phyloP scores from a whole-genome alignment of 345 rosid genomes.

The Syzygium aqueum region DNA sequence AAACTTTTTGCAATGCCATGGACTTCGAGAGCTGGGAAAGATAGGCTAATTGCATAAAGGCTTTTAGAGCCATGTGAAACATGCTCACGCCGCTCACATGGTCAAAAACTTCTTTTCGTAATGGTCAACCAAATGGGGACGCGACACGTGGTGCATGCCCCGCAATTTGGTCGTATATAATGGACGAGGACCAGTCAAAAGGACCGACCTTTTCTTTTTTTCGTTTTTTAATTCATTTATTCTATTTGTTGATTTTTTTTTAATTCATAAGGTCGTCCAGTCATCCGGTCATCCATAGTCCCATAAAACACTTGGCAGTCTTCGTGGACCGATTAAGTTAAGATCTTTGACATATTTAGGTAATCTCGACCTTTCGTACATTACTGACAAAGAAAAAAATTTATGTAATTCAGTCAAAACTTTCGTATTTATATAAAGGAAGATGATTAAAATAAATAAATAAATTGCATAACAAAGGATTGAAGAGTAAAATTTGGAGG shows the following conservation, averaged over 20 bases:
- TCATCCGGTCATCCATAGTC: neutral
- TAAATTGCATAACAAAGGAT: neutral
- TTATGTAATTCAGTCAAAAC: neutral
- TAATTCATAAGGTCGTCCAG: neutral
- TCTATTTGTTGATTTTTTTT: neutral
- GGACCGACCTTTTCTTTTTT: neutral
- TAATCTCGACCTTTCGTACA: neutral
- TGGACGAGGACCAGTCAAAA: neutral
- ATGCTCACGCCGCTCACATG: neutral
- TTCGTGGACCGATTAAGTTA: neutral
- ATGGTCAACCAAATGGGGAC: neutral
- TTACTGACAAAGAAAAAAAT: rapidly evolving
- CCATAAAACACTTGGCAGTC: neutral
- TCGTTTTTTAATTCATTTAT: neutral
- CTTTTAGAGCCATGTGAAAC: neutral
- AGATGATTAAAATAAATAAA: neutral
- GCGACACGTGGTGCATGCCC: neutral
- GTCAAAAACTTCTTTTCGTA: neutral
- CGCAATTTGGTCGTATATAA: neutral
- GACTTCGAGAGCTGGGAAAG: neutral
- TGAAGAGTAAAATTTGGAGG: neutral
- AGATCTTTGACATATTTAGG: neutral
- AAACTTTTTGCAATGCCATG: neutral
- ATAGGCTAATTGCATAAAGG: too few species aligned
- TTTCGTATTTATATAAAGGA: neutral